Evolutionary conservation across 2,329 filamentous ascomycete species (phyloP), one percentile per base, ranked within the genome.

Genomic region (Xylariaceae sp.): DNA sequence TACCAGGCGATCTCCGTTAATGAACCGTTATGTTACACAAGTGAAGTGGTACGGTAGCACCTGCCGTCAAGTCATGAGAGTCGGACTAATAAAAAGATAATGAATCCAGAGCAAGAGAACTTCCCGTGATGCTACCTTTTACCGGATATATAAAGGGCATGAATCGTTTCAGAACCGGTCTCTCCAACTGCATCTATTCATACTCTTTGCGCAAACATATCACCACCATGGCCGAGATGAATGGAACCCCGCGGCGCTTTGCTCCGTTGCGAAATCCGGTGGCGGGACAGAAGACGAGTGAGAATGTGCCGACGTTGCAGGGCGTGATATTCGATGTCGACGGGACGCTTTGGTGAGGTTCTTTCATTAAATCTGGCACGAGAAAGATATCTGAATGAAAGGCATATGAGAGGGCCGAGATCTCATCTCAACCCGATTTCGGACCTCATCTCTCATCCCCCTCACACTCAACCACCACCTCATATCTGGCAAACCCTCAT

Each of bases 301-400:
- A 69, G 23, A 70, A 70, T 7, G 70, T 74, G 18, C 81, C 81
- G 1, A 76, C 71, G 58, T 73, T 88, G 34, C 78, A 78, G 61
- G 86, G 86, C 2, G 75, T 88, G 1, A 80, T 97, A 11, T 97
- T 97, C 75, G 93, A 99, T 76, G 90, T 99, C 64, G 93, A 99
- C 74, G 93, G 93, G 2, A 99, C 93, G 23, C 76, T 97, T 61
- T 97, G 88, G 92, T 95, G 76, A 76, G 86, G 79, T 47, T 39
- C 58, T 35, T 35, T 55, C 37, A 13, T 34, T 18, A 42, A 52
- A 18, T 51, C 6, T 1, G 30, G 11, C 30, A 50, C 42, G 8
- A 10, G 3, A 34, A 8, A n/a, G 7, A 45, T 48, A 10, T 11
- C 3, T 23, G 10, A n/a, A 17, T 13, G 42, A 23, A 11, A 30